A percentile compares a stretch with the other conserved stretches of the same genome.
Evolutionary conservation across 192 early-diverging fungal genomes (phyloP).

Genomic region (Coemansia asiatica): DNA sequence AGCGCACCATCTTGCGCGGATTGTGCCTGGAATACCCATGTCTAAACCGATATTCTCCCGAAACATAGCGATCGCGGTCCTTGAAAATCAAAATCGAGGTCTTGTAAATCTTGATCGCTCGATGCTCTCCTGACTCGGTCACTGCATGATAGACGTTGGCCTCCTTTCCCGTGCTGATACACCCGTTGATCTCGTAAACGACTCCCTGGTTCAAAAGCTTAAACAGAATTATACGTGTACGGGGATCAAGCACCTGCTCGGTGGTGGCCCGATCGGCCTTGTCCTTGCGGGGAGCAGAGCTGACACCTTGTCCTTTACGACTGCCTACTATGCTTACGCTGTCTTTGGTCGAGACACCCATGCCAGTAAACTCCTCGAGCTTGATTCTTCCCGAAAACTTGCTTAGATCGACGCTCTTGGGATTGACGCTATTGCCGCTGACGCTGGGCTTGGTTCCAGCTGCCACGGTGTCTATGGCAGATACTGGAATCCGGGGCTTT

Average conservation of each 20-base stretch:
- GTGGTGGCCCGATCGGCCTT: constrained; percentile 94
- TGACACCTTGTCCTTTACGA: constrained; percentile 42
- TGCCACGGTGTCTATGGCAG: constrained; percentile 11
- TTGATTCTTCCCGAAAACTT: constrained; percentile 73
- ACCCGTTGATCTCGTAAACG: constrained; percentile 94
- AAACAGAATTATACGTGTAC: constrained; percentile 95
- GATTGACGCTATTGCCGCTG: constrained; percentile 11
- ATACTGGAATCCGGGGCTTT: constrained; percentile 9
- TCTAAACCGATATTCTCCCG: constrained; percentile 92
- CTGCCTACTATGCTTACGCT: constrained; percentile 24
- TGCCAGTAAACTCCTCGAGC: constrained; percentile 58
- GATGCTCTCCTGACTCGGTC: constrained; percentile 77
- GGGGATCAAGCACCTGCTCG: constrained; percentile 97
- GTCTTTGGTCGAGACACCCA: constrained; percentile 5
- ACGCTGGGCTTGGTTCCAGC: constrained; percentile 26
- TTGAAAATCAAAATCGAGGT: constrained; percentile 98
- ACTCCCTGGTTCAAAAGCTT: constrained; percentile 89
- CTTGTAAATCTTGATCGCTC: constrained; percentile 97
- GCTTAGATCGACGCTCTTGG: constrained; percentile 58
- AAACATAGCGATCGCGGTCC: constrained; percentile 96
- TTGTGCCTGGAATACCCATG: constrained; percentile 93
- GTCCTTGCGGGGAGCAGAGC: constrained; percentile 63
- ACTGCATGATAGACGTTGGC: constrained; percentile 98
- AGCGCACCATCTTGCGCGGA: constrained; percentile 96
- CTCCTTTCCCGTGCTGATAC: constrained; percentile 97